A percentile compares a stretch with the other conserved stretches of the same genome.
Conservation (phyloP, 257 asterid species). For the Pogostemon cablin region DNA sequence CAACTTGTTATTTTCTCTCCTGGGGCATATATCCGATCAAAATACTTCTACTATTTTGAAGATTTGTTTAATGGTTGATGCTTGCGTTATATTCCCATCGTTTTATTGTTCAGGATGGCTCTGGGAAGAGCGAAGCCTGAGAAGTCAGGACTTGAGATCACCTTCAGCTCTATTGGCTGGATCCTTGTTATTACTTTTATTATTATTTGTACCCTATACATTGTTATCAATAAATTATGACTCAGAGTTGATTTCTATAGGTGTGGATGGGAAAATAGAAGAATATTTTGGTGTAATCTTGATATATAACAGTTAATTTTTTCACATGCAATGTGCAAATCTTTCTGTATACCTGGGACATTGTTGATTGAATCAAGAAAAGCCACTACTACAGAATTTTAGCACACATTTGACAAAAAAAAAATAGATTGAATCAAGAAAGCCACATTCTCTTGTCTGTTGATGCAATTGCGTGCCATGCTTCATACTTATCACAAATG, state of each 20-base stretch:
- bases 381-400: too few species aligned
- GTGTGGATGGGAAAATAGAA: conserved; percentile 1
- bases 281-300: conserved; percentile 2
- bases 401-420: too few species aligned
- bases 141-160: background rate
- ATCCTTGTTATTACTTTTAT: background rate
- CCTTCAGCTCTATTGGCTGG: conserved; percentile 19
- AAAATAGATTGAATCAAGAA: too few species aligned
- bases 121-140: conserved; percentile 38
- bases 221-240: conserved; percentile 26
- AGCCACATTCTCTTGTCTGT: background rate
- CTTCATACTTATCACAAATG: conserved; percentile 20
- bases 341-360: background rate
- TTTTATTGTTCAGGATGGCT: conserved; percentile 39
- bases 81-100: background rate
- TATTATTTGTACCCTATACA: background rate
- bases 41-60: conserved; percentile 2
- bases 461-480: too few species aligned
- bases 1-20: background rate
- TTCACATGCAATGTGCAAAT: background rate
- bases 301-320: background rate
- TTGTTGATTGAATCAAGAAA: too few species aligned
- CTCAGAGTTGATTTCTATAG: background rate
- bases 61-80: background rate
- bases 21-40: background rate